phyloP scores from a whole-genome alignment of 148 eudicot genomes.

The Cornus kousa region DNA sequence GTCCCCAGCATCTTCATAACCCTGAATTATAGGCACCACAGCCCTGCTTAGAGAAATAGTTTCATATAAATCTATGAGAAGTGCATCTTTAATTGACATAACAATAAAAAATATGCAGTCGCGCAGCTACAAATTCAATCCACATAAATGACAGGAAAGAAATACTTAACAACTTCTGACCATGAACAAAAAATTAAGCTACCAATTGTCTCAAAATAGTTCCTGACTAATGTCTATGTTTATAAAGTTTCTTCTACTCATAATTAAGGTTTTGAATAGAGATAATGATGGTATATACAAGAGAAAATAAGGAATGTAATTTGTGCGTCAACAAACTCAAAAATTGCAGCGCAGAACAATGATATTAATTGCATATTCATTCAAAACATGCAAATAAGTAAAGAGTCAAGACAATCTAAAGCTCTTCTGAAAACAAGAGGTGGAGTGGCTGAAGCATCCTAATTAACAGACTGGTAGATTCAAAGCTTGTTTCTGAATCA shows the following conservation, averaged over 20 bases:
- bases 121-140: neutral
- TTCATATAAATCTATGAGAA: constrained; percentile 45
- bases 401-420: neutral
- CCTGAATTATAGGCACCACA: constrained; percentile 98
- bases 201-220: neutral
- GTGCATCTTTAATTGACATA: constrained; percentile 20
- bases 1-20: constrained; percentile 99
- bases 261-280: neutral
- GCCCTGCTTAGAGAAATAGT: constrained; percentile 85
- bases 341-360: neutral
- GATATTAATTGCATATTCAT: neutral
- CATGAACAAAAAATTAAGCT: neutral
- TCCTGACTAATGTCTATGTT: neutral
- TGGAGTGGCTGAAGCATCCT: constrained; percentile 1
- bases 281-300: neutral
- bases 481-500: neutral
- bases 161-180: neutral
- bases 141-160: neutral
- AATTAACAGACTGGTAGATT: neutral
- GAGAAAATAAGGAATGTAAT: neutral
- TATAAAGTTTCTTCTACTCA: neutral
- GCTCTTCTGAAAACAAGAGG: neutral
- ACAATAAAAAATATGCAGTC: neutral
- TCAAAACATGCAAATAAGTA: neutral
- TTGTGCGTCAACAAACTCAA: neutral